Conservation (phyloP, 2,329 filamentous ascomycete species). For the Diplodia sapinea region DNA sequence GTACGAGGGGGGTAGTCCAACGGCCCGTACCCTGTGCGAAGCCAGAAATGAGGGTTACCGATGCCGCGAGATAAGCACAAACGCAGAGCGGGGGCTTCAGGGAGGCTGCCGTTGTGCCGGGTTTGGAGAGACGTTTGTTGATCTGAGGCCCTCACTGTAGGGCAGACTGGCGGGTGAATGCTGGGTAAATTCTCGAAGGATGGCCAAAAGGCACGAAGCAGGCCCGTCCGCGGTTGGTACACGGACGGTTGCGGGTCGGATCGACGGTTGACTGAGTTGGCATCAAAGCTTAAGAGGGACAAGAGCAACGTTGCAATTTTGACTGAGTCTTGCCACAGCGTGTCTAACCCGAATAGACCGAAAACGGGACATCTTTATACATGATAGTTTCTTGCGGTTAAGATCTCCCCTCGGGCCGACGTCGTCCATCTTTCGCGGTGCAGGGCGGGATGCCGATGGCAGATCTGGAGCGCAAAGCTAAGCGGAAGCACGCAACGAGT, state of each 20-base stretch:
- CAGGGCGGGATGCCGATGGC: background rate
- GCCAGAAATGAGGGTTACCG: conserved; percentile 22
- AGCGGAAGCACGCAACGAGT: background rate
- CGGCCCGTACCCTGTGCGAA: conserved; percentile 1
- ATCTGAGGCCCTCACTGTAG: background rate
- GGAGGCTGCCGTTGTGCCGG: too few relatives aligned
- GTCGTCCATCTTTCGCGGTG: background rate
- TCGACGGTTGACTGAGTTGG: background rate
- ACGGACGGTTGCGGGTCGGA: conserved; percentile 17
- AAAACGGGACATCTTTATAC: conserved; percentile 11
- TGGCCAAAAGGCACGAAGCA: background rate
- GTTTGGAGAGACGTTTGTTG: background rate
- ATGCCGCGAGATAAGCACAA: conserved; percentile 7
- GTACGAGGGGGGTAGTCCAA: conserved; percentile 9
- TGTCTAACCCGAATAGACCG: conserved; percentile 6
- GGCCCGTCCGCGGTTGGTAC: background rate
- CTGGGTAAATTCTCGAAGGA: background rate
- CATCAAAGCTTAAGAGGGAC: conserved; percentile 19
- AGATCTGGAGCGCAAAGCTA: background rate
- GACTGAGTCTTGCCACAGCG: conserved; percentile 13
- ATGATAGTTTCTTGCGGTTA: background rate
- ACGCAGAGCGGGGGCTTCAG: conserved; percentile 9
- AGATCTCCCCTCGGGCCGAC: conserved; percentile 17
- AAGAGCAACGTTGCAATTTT: conserved; percentile 25
- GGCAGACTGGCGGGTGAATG: background rate